phyloP scores from a whole-genome alignment of 306 rosid genomes.

The Leucaena leucocephala region DNA sequence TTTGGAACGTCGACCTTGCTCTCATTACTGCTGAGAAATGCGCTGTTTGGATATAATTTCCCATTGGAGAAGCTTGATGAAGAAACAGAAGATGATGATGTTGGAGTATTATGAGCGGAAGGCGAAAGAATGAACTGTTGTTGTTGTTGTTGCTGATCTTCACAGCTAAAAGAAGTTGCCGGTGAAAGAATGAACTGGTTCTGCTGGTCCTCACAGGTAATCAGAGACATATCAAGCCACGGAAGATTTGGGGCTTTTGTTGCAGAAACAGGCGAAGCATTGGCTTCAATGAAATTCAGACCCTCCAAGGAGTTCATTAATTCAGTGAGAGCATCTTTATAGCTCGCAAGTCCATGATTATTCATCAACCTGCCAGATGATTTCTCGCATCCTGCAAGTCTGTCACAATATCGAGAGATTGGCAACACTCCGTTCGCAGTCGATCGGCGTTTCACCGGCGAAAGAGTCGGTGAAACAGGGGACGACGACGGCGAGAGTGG shows the following conservation, averaged over 20 bases:
- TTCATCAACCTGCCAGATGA: slow-evolving; percentile 9
- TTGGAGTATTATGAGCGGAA: slow-evolving; percentile 25
- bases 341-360: slow-evolving; percentile 39
- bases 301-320: slow-evolving; percentile 74
- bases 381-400: slow-evolving; percentile 27
- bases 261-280: slow-evolving; percentile 31
- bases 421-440: slow-evolving; percentile 41
- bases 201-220: slow-evolving; percentile 44
- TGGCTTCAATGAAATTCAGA: slow-evolving; percentile 53
- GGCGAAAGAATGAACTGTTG: slow-evolving; percentile 66
- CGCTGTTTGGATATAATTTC: slow-evolving; percentile 9
- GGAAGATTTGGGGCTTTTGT: slow-evolving; percentile 33
- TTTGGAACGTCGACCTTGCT: slow-evolving; percentile 27
- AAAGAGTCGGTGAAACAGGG: slow-evolving; percentile 63
- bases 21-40: slow-evolving; percentile 20
- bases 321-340: slow-evolving; percentile 59
- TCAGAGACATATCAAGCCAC: slow-evolving; percentile 58
- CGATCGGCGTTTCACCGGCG: slow-evolving; percentile 49
- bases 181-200: slow-evolving; percentile 64
- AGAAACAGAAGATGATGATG: slow-evolving; percentile 27
- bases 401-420: slow-evolving; percentile 45
- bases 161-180: slow-evolving; percentile 31
- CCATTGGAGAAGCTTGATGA: slow-evolving; percentile 20
- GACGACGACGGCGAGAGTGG: slow-evolving; percentile 69
- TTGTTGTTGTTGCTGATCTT: slow-evolving; percentile 44